Evolutionary conservation across 306 rosid genomes (phyloP).

Genomic region (Cucurbita argyrosperma): DNA sequence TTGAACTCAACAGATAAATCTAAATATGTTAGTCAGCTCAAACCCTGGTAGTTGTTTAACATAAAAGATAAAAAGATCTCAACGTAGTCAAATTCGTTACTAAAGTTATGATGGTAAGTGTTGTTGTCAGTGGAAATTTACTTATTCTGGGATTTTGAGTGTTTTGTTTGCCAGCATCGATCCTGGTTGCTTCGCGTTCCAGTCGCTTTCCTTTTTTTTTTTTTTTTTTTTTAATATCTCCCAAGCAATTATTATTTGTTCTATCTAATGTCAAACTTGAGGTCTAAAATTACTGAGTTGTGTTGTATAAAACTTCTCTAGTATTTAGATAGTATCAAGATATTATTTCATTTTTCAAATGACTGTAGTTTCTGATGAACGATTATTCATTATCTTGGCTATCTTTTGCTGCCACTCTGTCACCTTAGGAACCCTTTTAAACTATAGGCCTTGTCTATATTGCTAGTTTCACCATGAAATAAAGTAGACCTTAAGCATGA

Average conservation of each 20-base stretch:
- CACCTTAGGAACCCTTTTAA: not conserved
- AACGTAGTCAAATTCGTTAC: not conserved
- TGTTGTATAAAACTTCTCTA: not conserved
- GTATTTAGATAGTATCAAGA: not conserved
- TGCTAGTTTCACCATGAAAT: not conserved
- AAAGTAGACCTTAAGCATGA: not conserved
- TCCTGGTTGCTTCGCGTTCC: not conserved
- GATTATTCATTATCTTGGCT: not conserved
- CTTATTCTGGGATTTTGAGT: not conserved
- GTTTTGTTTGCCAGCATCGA: not conserved
- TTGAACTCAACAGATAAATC: not conserved
- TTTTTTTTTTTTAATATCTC: not conserved
- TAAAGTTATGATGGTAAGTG: not conserved
- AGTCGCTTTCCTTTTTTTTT: not conserved
- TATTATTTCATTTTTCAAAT: not conserved
- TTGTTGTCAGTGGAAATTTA: not conserved
- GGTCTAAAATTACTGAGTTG: not conserved
- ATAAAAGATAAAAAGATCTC: not conserved
- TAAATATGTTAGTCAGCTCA: not conserved
- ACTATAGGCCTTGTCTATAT: not conserved
- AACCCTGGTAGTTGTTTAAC: not conserved
- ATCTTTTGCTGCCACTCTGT: not conserved
- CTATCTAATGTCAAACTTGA: not conserved
- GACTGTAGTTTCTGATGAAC: not conserved
- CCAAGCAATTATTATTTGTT: not conserved